phyloP scores from a whole-genome alignment of 176 grass and related monocot species.

The Zoysia pacifica region DNA sequence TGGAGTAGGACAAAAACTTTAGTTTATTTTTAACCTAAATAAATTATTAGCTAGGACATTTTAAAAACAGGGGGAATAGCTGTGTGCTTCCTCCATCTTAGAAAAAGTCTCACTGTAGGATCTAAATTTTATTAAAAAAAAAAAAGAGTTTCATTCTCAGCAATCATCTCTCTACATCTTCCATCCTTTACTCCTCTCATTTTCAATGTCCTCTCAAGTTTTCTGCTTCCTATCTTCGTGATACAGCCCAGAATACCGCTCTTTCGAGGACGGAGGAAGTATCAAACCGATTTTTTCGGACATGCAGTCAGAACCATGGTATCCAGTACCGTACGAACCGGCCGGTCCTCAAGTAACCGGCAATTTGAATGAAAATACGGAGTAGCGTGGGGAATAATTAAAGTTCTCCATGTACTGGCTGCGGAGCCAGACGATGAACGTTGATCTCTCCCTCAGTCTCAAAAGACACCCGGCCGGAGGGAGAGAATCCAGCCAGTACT shows the following conservation, averaged over 20 bases:
- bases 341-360: not conserved
- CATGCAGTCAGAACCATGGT: constrained; percentile 34
- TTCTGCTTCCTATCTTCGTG: not conserved
- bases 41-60: no score
- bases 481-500: not conserved
- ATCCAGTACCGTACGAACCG: constrained; percentile 31
- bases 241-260: no score
- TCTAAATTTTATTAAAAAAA: no score
- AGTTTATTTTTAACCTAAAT: no score
- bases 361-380: constrained; percentile 20
- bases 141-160: no score
- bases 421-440: constrained; percentile 26
- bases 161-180: no score
- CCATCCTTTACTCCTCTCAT: no score
- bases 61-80: no score
- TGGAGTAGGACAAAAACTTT: no score
- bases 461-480: constrained; percentile 35
- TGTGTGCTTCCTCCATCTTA: no score
- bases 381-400: not conserved
- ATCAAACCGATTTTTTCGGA: constrained; percentile 4
- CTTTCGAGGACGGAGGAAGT: not conserved
- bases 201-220: no score
- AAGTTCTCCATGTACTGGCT: constrained; percentile 13
- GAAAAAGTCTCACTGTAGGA: no score
- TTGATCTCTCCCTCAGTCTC: not conserved